These are phyloP conservation scores for Chytriomyces sp. DNA, from an alignment of 192 early-diverging fungal genomes.

Conservation along the genomic window DNA sequence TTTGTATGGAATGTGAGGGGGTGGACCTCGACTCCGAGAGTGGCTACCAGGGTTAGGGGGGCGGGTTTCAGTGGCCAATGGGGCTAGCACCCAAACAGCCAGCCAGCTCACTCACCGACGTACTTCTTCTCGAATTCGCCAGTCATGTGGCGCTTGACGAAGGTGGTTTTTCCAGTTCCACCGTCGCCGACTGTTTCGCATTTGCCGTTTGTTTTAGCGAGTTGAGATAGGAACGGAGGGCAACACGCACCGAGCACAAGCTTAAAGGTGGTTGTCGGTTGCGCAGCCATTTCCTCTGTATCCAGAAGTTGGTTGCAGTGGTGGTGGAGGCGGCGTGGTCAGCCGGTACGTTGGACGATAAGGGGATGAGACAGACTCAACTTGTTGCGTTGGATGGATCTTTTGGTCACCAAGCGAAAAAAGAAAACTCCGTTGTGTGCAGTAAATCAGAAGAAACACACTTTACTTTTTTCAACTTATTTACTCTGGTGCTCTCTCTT, in stretches of 20 bases:
- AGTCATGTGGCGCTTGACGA: slow-evolving; percentile 98
- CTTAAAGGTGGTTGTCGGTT: slow-evolving; percentile 74
- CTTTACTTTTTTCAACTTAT: too few relatives aligned
- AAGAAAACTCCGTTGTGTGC: too few relatives aligned
- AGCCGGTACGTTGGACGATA: too few relatives aligned
- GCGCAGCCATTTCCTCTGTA: background rate
- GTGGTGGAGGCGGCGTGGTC: too few relatives aligned
- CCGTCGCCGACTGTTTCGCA: slow-evolving; percentile 96
- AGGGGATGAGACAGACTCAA: too few relatives aligned
- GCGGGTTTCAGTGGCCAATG: background rate
- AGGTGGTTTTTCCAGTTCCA: slow-evolving; percentile 99
- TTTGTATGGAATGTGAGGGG: slow-evolving; percentile 96
- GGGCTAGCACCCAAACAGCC: background rate
- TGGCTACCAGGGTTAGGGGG: slow-evolving; percentile 65
- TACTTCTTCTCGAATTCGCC: slow-evolving; percentile 99
- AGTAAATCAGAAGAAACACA: too few relatives aligned
- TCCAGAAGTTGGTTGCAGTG: too few relatives aligned
- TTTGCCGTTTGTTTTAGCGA: too few relatives aligned
- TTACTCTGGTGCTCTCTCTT: too few relatives aligned
- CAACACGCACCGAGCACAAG: slow-evolving; percentile 80
- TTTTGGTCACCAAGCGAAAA: too few relatives aligned
- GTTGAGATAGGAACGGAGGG: background rate
- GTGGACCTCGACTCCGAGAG: slow-evolving; percentile 99
- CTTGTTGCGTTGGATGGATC: too few relatives aligned
- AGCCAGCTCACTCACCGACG: slow-evolving; percentile 67